These are phyloP conservation scores for Stephanodiscus triporus DNA, from an alignment of 108 stramenopile species.

Conservation along the genomic window DNA sequence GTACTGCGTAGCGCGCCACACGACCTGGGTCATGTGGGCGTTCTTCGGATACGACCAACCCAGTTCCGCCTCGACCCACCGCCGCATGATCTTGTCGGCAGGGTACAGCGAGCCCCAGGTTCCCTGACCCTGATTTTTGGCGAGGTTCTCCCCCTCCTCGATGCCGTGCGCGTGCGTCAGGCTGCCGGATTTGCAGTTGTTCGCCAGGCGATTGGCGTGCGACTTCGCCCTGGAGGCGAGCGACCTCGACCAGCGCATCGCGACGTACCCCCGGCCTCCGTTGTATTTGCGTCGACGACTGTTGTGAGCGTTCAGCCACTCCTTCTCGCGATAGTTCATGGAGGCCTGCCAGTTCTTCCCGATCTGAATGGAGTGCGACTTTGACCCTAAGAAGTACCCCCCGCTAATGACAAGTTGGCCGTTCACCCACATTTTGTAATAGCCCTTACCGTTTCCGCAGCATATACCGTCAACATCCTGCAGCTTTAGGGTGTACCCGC, in stretches of 20 bases:
- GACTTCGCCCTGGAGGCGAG: slow-evolving; percentile 16
- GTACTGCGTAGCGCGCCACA: slow-evolving; percentile 42
- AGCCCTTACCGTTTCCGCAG: slow-evolving; percentile 30
- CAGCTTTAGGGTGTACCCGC: slow-evolving; percentile 19
- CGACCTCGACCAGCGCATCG: slow-evolving; percentile 26
- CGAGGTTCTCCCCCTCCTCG: slow-evolving; percentile 32
- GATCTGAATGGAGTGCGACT: slow-evolving; percentile 21
- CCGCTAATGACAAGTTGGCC: slow-evolving; percentile 24
- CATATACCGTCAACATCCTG: slow-evolving; percentile 31
- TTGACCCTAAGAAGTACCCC: slow-evolving; percentile 25
- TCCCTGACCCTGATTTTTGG: slow-evolving; percentile 29
- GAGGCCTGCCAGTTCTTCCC: slow-evolving; percentile 18
- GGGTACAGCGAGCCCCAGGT: slow-evolving; percentile 16
- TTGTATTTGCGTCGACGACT: slow-evolving; percentile 14
- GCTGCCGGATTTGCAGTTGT: neutral
- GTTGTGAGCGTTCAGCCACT: slow-evolving; percentile 41
- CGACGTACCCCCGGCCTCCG: slow-evolving; percentile 9
- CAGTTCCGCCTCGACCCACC: slow-evolving; percentile 38
- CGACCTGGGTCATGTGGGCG: slow-evolving; percentile 45
- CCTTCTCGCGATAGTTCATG: slow-evolving; percentile 30
- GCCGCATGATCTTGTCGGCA: slow-evolving; percentile 22
- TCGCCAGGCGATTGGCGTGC: slow-evolving; percentile 6
- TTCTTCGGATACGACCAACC: slow-evolving; percentile 15
- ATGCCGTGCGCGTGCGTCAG: slow-evolving; percentile 18
- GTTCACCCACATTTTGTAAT: slow-evolving; percentile 23